Percentiles rank a stretch among this genome's conserved stretches.
Evolutionary conservation across 176 grass and related monocot species (phyloP).

Genomic region (Raddia guianensis): DNA sequence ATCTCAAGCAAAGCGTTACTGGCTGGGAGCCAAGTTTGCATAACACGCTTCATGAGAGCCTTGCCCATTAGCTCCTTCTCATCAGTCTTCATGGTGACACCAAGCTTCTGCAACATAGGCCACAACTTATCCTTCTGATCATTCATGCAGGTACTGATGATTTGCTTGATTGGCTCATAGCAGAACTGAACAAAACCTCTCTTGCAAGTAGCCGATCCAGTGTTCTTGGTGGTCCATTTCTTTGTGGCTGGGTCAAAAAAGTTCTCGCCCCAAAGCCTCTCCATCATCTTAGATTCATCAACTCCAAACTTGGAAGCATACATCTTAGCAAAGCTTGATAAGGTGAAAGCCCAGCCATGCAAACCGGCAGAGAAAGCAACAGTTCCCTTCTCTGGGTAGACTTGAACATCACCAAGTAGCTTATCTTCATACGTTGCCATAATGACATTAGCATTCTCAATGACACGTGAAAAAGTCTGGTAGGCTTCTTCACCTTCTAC

Average conservation of each 20-base stretch:
- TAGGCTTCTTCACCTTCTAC: slow-evolving; percentile 84
- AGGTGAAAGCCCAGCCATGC: slow-evolving; percentile 77
- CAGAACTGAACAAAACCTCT: slow-evolving; percentile 92
- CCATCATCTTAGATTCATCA: slow-evolving; percentile 86
- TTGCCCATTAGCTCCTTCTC: slow-evolving; percentile 78
- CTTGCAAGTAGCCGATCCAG: slow-evolving; percentile 65
- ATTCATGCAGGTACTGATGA: slow-evolving; percentile 79
- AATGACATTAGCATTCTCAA: slow-evolving; percentile 83
- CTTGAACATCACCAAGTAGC: slow-evolving; percentile 83
- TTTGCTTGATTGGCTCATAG: slow-evolving; percentile 86
- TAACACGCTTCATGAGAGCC: slow-evolving; percentile 84
- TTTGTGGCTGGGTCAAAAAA: slow-evolving; percentile 80
- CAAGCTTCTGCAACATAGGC: slow-evolving; percentile 87
- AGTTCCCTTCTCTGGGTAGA: slow-evolving; percentile 84
- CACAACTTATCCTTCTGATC: slow-evolving; percentile 87
- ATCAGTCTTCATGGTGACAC: slow-evolving; percentile 70
- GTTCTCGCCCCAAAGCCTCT: slow-evolving; percentile 93
- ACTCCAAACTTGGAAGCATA: slow-evolving; percentile 89
- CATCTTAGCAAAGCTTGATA: slow-evolving; percentile 82
- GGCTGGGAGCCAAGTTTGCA: slow-evolving; percentile 89
- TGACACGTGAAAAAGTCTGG: slow-evolving; percentile 64
- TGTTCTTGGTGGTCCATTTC: slow-evolving; percentile 79
- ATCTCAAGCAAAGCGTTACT: slow-evolving; percentile 79
- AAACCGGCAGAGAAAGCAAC: slow-evolving; percentile 81
- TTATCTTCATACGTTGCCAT: slow-evolving; percentile 81